A percentile compares a stretch with the other conserved stretches of the same genome.
Evolutionary conservation across 768 basidiomycete genomes (phyloP).

Genomic region (Termitomyces sp.): DNA sequence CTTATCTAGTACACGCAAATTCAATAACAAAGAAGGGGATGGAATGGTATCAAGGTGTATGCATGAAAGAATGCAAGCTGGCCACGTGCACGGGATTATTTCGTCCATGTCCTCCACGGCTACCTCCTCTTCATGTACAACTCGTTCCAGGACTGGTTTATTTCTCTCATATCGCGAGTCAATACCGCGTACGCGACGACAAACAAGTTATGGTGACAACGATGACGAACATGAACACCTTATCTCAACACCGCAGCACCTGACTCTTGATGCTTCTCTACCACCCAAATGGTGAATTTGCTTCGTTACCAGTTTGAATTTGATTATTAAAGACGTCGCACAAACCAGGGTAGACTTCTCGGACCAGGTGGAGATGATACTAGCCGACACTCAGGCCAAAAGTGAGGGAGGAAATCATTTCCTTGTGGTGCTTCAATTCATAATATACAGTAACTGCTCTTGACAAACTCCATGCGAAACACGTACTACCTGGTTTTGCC

Average conservation of each 20-base stretch:
- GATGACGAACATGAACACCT: conserved; percentile 67
- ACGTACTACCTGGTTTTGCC: conserved; percentile 92
- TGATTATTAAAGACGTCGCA: conserved; percentile 13
- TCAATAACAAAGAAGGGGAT: background rate
- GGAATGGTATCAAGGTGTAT: background rate
- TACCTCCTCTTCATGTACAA: conserved; percentile 34
- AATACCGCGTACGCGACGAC: conserved; percentile 32
- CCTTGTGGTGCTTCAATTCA: conserved; percentile 13
- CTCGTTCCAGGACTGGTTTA: conserved; percentile 84
- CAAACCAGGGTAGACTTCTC: conserved; percentile 80
- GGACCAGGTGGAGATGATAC: conserved; percentile 81
- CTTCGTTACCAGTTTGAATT: conserved; percentile 15
- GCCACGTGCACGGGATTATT: conserved; percentile 14
- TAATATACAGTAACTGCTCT: conserved; percentile 64
- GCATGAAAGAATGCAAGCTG: background rate
- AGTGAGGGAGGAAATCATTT: conserved; percentile 43
- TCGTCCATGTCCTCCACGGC: conserved; percentile 8
- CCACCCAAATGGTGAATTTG: conserved; percentile 79
- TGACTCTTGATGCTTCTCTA: conserved; percentile 54
- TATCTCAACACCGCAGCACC: conserved; percentile 37
- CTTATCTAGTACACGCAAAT: background rate
- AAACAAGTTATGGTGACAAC: conserved; percentile 39
- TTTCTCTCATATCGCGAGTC: conserved; percentile 94
- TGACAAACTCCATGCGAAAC: conserved; percentile 95
- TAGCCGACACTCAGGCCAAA: conserved; percentile 64